Evolutionary conservation across 148 eudicot species (phyloP).

Genomic region (Chenopodium berlandieri): DNA sequence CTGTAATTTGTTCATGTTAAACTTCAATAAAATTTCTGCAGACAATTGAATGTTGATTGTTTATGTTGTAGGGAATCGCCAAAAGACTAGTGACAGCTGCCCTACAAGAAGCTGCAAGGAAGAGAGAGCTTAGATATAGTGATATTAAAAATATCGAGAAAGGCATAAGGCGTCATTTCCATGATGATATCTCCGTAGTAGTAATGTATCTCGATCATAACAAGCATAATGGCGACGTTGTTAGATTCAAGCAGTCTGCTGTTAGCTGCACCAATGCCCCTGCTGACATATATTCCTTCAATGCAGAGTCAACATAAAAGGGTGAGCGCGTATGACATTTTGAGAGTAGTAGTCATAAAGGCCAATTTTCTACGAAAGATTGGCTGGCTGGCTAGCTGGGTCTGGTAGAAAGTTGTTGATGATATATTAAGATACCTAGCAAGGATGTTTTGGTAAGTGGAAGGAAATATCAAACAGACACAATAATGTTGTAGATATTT

Average conservation of each 20-base stretch:
- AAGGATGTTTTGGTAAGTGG: not conserved
- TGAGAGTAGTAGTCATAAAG: not conserved
- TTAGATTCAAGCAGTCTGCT: conserved; percentile 23
- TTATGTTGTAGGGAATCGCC: conserved; percentile 45
- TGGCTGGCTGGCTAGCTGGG: not conserved
- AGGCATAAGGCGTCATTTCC: conserved; percentile 50
- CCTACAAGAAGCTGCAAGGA: conserved; percentile 47
- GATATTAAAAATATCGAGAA: conserved; percentile 45
- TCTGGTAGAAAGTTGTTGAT: not conserved
- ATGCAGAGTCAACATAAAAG: not conserved
- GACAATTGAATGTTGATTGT: not conserved
- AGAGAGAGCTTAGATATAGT: conserved; percentile 45
- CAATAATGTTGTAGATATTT: conserved; percentile 19
- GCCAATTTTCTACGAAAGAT: not conserved
- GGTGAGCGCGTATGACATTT: not conserved
- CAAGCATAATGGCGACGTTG: not conserved
- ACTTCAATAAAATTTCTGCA: not conserved
- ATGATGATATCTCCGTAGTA: conserved; percentile 53
- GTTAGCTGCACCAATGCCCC: conserved; percentile 42
- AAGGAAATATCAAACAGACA: not conserved
- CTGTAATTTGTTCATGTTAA: not conserved
- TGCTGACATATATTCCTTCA: conserved; percentile 36
- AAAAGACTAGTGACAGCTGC: conserved; percentile 47
- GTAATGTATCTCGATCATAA: conserved; percentile 49
- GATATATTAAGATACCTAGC: not conserved